Evolutionary conservation across 1,139 yeast genomes (phyloP).

Genomic region (Diutina pseudorugosa): DNA sequence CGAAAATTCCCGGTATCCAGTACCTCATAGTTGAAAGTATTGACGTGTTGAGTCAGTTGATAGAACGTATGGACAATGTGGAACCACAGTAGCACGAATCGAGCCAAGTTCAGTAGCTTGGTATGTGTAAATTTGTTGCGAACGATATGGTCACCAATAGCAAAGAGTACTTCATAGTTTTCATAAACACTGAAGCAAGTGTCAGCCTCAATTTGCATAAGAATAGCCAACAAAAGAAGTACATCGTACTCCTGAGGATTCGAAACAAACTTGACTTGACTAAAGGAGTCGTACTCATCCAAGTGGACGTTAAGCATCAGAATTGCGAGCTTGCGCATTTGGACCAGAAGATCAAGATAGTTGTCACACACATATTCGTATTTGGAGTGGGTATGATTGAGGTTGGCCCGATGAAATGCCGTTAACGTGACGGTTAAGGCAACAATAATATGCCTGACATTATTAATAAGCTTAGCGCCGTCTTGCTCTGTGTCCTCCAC

Average conservation of each 20-base stretch:
- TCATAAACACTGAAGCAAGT: conserved; percentile 27
- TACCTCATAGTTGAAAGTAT: conserved; percentile 24
- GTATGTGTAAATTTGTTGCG: conserved; percentile 12
- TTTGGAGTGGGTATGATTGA: background rate
- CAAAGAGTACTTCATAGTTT: conserved; percentile 29
- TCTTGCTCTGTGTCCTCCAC: background rate
- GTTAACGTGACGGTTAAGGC: background rate
- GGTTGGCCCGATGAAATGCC: background rate
- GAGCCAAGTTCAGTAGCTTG: conserved; percentile 10
- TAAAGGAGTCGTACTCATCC: background rate
- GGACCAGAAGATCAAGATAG: background rate
- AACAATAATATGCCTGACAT: background rate
- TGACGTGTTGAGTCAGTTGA: conserved; percentile 29
- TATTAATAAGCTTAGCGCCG: background rate
- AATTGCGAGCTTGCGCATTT: background rate
- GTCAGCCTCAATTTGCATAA: conserved; percentile 28
- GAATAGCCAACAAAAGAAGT: conserved; percentile 16
- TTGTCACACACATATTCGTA: background rate
- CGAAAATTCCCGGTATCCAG: conserved; percentile 20
- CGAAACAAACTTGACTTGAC: background rate
- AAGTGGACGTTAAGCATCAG: background rate
- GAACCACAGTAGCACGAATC: conserved; percentile 18
- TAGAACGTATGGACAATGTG: conserved; percentile 19
- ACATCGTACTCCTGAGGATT: conserved; percentile 10
- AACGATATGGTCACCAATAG: conserved; percentile 28